Percentiles rank a stretch among this genome's conserved stretches.
Evolutionary conservation across 2,329 filamentous ascomycete genomes (phyloP).

Genomic region (Arthrobotrys musiformis): DNA sequence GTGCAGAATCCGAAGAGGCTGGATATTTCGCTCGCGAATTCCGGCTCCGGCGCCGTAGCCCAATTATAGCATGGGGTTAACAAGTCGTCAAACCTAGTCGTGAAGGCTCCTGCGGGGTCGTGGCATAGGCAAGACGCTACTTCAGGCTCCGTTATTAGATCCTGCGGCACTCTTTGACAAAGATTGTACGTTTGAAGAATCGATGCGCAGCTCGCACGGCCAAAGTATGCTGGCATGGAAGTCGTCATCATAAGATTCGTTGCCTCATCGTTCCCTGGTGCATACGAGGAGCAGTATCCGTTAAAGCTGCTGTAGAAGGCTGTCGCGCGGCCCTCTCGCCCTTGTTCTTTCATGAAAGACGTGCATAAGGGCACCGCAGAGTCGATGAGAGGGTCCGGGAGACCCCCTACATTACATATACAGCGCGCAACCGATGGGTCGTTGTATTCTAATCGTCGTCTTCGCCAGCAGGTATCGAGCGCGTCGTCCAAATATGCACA

Average conservation of each 20-base stretch:
- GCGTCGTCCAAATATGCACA: conserved; percentile 35
- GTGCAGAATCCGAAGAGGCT: conserved; percentile 46
- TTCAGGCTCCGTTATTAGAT: conserved; percentile 38
- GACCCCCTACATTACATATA: conserved; percentile 35
- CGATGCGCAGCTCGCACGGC: conserved; percentile 11
- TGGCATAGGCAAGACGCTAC: conserved; percentile 49
- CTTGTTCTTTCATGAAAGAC: conserved; percentile 12
- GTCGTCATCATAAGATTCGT: background rate
- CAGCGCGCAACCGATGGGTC: conserved; percentile 32
- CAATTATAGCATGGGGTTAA: conserved; percentile 34
- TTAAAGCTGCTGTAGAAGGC: conserved; percentile 43
- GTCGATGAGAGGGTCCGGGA: conserved; percentile 36
- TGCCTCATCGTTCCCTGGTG: background rate
- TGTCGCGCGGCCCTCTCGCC: background rate
- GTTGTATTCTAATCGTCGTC: conserved; percentile 19
- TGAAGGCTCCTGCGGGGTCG: conserved; percentile 21
- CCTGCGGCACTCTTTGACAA: conserved; percentile 31
- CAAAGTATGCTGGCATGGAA: background rate
- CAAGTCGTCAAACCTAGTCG: conserved; percentile 36
- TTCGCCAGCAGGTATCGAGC: conserved; percentile 32
- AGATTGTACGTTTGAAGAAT: conserved; percentile 16
- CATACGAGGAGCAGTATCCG: conserved; percentile 46
- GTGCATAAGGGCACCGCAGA: conserved; percentile 29
- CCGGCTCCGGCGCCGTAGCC: conserved; percentile 24
- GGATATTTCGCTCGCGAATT: conserved; percentile 34